A percentile compares a stretch with the other conserved stretches of the same genome.
phyloP scores from a whole-genome alignment of 441 rosid genomes.

The Pelargonium cotyledonis region DNA sequence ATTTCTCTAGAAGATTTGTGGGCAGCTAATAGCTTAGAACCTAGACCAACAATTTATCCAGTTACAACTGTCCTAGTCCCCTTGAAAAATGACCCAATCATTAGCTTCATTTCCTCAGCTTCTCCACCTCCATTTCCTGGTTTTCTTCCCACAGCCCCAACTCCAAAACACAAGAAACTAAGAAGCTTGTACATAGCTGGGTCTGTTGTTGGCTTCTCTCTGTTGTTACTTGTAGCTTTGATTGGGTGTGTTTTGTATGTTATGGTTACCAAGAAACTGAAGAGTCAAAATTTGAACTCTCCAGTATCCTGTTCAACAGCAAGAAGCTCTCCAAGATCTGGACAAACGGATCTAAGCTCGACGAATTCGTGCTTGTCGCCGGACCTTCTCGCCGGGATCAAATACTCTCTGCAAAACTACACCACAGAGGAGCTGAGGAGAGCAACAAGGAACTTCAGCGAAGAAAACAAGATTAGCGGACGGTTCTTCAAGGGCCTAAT shows the following conservation, averaged over 20 bases:
- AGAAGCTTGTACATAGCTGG: constrained; percentile 37
- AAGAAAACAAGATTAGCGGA: constrained; percentile 31
- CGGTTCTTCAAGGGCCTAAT: constrained; percentile 30
- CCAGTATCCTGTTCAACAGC: constrained; percentile 25
- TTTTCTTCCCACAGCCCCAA: constrained; percentile 36
- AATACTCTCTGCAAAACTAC: constrained; percentile 36
- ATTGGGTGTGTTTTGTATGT: constrained; percentile 29
- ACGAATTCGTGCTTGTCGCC: constrained; percentile 45
- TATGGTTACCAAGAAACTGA: constrained; percentile 26
- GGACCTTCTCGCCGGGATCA: constrained; percentile 46
- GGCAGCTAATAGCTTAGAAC: constrained; percentile 32
- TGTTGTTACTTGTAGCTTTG: constrained; percentile 24
- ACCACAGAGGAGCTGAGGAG: constrained; percentile 31
- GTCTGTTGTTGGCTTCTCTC: constrained; percentile 33
- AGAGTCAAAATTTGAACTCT: constrained; percentile 30
- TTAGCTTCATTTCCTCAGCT: constrained; percentile 21
- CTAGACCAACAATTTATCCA: constrained; percentile 38
- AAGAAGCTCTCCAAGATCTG: constrained; percentile 33
- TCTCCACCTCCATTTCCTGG: constrained; percentile 43
- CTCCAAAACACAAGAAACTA: constrained; percentile 10
- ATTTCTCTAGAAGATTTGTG: constrained; percentile 28
- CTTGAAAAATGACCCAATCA: constrained; percentile 21
- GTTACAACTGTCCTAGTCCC: constrained; percentile 45
- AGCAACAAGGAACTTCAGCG: constrained; percentile 37
- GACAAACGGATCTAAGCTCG: constrained; percentile 36